Evolutionary conservation across 495 filamentous ascomycete genomes (phyloP).

Genomic region (Platismatia glauca): DNA sequence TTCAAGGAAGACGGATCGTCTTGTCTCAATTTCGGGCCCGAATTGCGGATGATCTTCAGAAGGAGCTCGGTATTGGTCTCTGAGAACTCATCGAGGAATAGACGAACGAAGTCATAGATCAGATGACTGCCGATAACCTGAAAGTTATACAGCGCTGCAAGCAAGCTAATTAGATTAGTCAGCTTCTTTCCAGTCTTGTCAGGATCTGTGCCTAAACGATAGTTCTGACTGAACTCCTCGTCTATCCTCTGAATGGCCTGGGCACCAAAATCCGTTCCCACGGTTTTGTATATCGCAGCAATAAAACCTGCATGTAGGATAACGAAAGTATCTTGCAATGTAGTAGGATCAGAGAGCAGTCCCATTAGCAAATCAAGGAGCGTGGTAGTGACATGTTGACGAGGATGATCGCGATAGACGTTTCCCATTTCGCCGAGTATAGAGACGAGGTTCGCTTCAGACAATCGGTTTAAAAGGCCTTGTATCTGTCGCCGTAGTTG

Average conservation of each 20-base stretch:
- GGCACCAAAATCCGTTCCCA: slow-evolving; percentile 82
- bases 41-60: slow-evolving; percentile 71
- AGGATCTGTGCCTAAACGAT: slow-evolving; percentile 35
- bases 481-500: slow-evolving; percentile 72
- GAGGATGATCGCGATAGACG: slow-evolving; percentile 69
- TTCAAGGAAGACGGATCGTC: slow-evolving; percentile 89
- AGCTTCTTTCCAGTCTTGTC: slow-evolving; percentile 51
- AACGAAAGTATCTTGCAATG: slow-evolving; percentile 75
- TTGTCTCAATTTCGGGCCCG: slow-evolving; percentile 72
- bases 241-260: slow-evolving; percentile 71
- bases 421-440: slow-evolving; percentile 74
- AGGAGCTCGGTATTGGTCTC: slow-evolving; percentile 90
- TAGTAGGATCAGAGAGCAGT: slow-evolving; percentile 65
- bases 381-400: slow-evolving; percentile 74
- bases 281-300: slow-evolving; percentile 73
- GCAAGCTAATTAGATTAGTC: slow-evolving; percentile 71
- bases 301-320: slow-evolving; percentile 87
- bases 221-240: slow-evolving; percentile 53
- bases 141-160: slow-evolving; percentile 87
- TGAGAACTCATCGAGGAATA: slow-evolving; percentile 64
- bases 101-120: slow-evolving; percentile 80
- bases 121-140: slow-evolving; percentile 74
- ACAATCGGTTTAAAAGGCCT: slow-evolving; percentile 84
- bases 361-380: slow-evolving; percentile 64
- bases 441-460: slow-evolving; percentile 75